Evolutionary conservation across 345 rosid species (phyloP).

Genomic region (Lagerstroemia speciosa): DNA sequence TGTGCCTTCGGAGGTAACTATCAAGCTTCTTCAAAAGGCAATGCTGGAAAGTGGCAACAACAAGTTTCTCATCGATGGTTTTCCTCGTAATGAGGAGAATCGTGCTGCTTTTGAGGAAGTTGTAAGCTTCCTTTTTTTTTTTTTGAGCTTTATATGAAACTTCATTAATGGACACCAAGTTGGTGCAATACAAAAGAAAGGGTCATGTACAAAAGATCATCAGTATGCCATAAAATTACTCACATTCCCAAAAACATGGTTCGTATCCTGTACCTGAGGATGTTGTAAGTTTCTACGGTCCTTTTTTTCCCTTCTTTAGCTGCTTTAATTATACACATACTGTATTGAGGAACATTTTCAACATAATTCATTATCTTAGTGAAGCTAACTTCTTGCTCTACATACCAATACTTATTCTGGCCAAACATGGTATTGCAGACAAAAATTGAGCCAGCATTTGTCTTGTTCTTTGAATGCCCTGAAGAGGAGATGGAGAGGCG

Average conservation of each 20-base stretch:
- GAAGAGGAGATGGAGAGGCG: conserved; percentile 65
- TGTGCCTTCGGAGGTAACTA: conserved; percentile 81
- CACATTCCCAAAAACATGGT: too few species aligned
- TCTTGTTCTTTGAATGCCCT: conserved; percentile 53
- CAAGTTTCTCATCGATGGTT: conserved; percentile 73
- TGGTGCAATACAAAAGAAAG: too few species aligned
- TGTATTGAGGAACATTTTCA: background rate
- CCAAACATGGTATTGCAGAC: conserved; percentile 28
- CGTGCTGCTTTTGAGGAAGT: conserved; percentile 56
- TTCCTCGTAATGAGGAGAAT: conserved; percentile 81
- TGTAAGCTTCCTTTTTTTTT: conserved; percentile 22
- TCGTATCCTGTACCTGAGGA: too few species aligned
- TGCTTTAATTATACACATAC: too few species aligned
- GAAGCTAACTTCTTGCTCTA: background rate
- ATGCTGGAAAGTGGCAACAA: conserved; percentile 48
- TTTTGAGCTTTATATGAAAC: too few species aligned
- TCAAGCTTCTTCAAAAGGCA: conserved; percentile 68
- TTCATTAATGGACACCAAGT: too few species aligned
- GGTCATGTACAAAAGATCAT: too few species aligned
- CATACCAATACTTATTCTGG: background rate
- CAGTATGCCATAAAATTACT: too few species aligned
- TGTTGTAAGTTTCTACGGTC: conserved; percentile 13
- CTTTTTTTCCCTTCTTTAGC: background rate
- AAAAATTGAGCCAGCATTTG: conserved; percentile 51
- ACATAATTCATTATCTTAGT: background rate